Base-by-base conservation (phyloP, 2,329 filamentous ascomycete species). In the Fonsecaea erecta region DNA sequence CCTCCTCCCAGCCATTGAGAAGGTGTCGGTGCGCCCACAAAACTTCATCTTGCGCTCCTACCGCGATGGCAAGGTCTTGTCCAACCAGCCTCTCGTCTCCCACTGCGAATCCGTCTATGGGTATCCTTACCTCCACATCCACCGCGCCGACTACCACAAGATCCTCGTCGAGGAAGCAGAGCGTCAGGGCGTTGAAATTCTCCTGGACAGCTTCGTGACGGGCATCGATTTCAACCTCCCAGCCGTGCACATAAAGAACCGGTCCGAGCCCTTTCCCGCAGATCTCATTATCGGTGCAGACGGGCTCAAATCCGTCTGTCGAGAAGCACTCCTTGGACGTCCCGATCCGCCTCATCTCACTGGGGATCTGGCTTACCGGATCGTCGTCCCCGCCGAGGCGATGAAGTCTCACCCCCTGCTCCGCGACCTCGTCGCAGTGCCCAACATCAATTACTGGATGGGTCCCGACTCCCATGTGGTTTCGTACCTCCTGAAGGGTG, bases 281-380 rank as follows among this genome's bases (percentile, higher is more conserved):
- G 82, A 84, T 67, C 70, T 83, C 1, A 71, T 84, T 5, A 74
- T 84, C 57, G 82, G 80, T n/a, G 78, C 81, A 5, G 82, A 84
- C 69, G 83, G 82, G 1, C 76, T 83, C 51, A 82, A 80, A 72
- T 79, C 77, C 8, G 64, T 72, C 46, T 79, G 78, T 58, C 79
- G 83, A 3, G 78, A 81, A 60, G 73, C 76, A 6, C 70, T 84
- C 8, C 71, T 84, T 6, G 78, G 79, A 2, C 73, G 74, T 12
- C 71, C 75, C 0, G 78, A 82, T 67, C 80, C 81, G 0, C 82
- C 84, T 1, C 73, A 79, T 14, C 77, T 80, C 55, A 86, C 85
- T 0, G 85, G 85, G 0, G 84, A 87, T 71, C 73, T 86, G 32
- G 84, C 84, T 1, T 87, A 86, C 72, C 81, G 85, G 4, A 77